Base-by-base conservation (phyloP, 2,329 filamentous ascomycete genomes). In the Trichoderma brevicompactum region DNA sequence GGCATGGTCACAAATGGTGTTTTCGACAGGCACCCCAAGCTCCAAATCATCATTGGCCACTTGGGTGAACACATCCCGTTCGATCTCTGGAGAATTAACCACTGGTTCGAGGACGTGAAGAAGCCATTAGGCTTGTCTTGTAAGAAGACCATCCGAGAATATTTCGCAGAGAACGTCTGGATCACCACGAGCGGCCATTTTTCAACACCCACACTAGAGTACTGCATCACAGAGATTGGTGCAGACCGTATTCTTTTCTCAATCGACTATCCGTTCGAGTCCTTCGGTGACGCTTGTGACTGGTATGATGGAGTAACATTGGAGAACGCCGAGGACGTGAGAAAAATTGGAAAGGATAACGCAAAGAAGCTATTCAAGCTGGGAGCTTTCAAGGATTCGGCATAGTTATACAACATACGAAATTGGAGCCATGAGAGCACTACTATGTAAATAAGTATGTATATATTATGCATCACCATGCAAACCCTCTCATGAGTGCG, bases 161-260 rank as follows among this genome's bases (percentile, higher is more conserved):
- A 86, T 73, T 87, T 86, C 73, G 77, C 76, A 23, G 69, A 79
- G 44, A 86, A 86, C 71, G 76, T 87, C 65, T 87, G 82, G 81
- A 80, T 86, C 68, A 87, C 85, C 3, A 86, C 84, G 0, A 81
- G 78, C 64, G 85, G 84, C 0, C 81, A 86, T 70, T 87, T 86
- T 69, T 85, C 81, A 0, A 85, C 83, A 0, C 73, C 79, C 1
- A 83, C 82, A 0, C 72, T 86, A 50, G 76, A 84, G 67, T 86
- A 79, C 60, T 81, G 80, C 52, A 76, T 83, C 19, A 75, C 77
- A 19, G 79, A 84, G 68, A 74, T 86, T 34, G 79, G 82, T 7
- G 74, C 81, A 5, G 82, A 84, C 61, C 73, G 83, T 0, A 81
- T 85, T 43, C 68, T 85, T n/a, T 85, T 83, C 71, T 81, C 78